These are phyloP conservation scores for Oenanthe sinensis DNA, from an alignment of 129 eudicot species.

Conservation along the genomic window DNA sequence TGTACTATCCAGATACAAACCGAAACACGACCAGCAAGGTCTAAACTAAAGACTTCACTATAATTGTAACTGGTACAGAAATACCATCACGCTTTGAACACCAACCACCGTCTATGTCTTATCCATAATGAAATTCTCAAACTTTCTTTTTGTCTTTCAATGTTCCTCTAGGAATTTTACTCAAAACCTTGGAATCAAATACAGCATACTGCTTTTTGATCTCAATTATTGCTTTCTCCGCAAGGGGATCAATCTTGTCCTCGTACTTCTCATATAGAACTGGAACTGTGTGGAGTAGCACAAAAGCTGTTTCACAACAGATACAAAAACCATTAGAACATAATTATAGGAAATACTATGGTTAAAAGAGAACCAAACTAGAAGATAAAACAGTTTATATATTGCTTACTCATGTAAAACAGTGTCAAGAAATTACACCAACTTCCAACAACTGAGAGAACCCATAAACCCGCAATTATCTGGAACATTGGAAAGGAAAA, in stretches of 20 bases:
- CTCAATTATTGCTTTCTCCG: slow-evolving; percentile 54
- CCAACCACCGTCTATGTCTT: slow-evolving; percentile 4
- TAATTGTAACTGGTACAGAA: not conserved
- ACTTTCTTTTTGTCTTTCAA: slow-evolving; percentile 54
- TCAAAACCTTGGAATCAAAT: slow-evolving; percentile 53
- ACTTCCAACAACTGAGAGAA: slow-evolving; percentile 29
- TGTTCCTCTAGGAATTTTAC: slow-evolving; percentile 65
- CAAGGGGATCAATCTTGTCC: slow-evolving; percentile 53
- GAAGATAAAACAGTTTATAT: not conserved
- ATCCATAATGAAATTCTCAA: slow-evolving; percentile 14
- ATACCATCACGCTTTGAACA: not conserved
- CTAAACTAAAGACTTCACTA: not conserved
- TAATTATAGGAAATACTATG: not conserved
- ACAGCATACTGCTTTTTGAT: slow-evolving; percentile 70
- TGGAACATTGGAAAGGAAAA: not conserved
- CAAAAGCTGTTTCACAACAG: slow-evolving; percentile 41
- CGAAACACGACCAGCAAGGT: not conserved
- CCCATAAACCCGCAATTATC: slow-evolving; percentile 40
- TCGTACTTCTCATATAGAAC: slow-evolving; percentile 85
- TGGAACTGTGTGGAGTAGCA: slow-evolving; percentile 69
- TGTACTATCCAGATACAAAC: not conserved
- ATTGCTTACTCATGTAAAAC: slow-evolving; percentile 17
- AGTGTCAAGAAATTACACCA: slow-evolving; percentile 35
- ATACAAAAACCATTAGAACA: slow-evolving; percentile 9
- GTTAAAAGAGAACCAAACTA: too few relatives aligned